Conservation (phyloP, 108 stramenopile genomes). For the Cyclotella atomus region DNA sequence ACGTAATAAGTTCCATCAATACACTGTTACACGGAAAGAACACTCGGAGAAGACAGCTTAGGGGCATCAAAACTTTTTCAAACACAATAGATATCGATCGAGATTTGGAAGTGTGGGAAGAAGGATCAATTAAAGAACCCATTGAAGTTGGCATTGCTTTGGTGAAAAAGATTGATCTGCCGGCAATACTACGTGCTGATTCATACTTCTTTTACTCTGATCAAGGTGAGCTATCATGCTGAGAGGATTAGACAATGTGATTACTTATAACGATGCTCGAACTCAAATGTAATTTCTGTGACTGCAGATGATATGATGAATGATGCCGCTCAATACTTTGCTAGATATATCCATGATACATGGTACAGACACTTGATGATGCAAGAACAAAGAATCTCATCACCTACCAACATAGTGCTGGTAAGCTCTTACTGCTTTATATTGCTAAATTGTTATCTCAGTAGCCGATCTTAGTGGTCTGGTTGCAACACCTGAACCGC, state of each 20-base stretch:
- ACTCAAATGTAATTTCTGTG: background rate
- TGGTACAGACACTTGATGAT: slow-evolving; percentile 54
- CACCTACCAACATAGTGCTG: slow-evolving; percentile 59
- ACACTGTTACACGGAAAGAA: background rate
- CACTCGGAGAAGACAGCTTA: slow-evolving; percentile 4
- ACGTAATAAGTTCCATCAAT: background rate
- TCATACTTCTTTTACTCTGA: slow-evolving; percentile 86
- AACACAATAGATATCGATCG: background rate
- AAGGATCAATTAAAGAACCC: slow-evolving; percentile 7
- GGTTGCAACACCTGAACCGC: too few species aligned
- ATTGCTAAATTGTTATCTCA: too few species aligned
- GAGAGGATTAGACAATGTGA: background rate
- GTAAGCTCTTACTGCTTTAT: background rate
- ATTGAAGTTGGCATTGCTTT: slow-evolving; percentile 50
- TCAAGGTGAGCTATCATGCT: slow-evolving; percentile 43
- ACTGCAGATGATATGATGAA: slow-evolving; percentile 80
- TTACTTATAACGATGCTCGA: background rate
- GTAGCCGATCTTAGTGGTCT: too few species aligned
- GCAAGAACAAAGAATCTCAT: slow-evolving; percentile 24
- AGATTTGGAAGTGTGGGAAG: background rate
- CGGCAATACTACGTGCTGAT: slow-evolving; percentile 69
- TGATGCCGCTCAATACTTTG: slow-evolving; percentile 90
- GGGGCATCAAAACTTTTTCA: background rate
- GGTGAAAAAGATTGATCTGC: slow-evolving; percentile 66
- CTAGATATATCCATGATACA: slow-evolving; percentile 71